Base-by-base conservation (phyloP, 345 rosid species). In the Hypericum androsaemum region DNA sequence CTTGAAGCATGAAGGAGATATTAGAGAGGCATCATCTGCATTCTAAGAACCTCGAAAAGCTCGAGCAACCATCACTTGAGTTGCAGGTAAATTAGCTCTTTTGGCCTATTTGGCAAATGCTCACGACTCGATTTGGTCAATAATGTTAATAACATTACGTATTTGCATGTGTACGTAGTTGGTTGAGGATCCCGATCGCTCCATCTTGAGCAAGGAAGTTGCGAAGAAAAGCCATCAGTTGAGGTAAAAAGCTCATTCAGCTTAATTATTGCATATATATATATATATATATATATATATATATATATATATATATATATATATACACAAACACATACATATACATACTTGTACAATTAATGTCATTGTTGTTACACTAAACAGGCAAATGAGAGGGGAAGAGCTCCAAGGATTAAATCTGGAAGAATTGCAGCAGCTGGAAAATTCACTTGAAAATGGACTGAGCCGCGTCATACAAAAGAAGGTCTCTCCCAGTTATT, bases 331-430 rank as follows among this genome's bases (percentile, higher is more conserved):
- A n/a, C n/a, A n/a, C n/a, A n/a, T n/a, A n/a, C n/a, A n/a, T n/a
- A n/a, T n/a, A n/a, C n/a, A n/a, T n/a, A n/a, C n/a, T n/a, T n/a
- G n/a, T n/a, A n/a, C n/a, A 22, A 22, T 22, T 22, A 22, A 22
- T 22, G 32, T 4, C 32, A 1, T 22, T 22, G 4, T 22, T 22
- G 32, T 22, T 22, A 22, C 4, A 1, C 4, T 22, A 45, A 32
- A 61, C 60, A 78, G 83, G 64, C 76, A 68, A 61, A 63, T 78
- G 76, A 72, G 74, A 59, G 83, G 83, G 8, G 83, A 78, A 37
- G 72, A 73, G 60, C 80, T 78, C 62, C 70, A 63, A 12, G 80
- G 78, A 37, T 32, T 78, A 66, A 70, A 47, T 55, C 28, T 78
- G 8, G 80, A 75, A n/a, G 74, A 78, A 44, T 57, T 78, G 65